Evolutionary conservation across 352 stramenopile genomes (phyloP).

Genomic region (Aphanomyces euteiches): DNA sequence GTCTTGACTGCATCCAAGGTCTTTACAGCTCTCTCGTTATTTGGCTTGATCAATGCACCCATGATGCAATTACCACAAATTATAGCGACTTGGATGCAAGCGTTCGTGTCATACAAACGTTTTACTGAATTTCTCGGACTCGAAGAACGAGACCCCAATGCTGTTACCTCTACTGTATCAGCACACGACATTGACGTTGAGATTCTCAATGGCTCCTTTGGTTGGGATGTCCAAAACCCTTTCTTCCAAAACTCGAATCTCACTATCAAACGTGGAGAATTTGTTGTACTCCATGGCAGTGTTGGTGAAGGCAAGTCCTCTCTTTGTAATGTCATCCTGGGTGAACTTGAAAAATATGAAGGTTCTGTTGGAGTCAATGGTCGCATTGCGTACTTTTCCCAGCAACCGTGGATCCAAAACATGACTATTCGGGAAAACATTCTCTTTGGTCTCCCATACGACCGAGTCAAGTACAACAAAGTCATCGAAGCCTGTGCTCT

Average conservation of each 20-base stretch:
- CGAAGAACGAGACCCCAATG: not conserved
- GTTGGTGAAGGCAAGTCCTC: slow-evolving; percentile 60
- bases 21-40: not conserved
- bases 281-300: slow-evolving; percentile 48
- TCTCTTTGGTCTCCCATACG: slow-evolving; percentile 61
- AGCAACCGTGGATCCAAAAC: slow-evolving; percentile 96
- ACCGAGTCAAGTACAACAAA: slow-evolving; percentile 49
- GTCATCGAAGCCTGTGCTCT: slow-evolving; percentile 34
- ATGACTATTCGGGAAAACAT: slow-evolving; percentile 84
- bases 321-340: slow-evolving; percentile 47
- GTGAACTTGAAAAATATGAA: slow-evolving; percentile 75
- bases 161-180: not conserved
- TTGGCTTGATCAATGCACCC: not conserved
- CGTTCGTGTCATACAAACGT: slow-evolving; percentile 15
- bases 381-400: slow-evolving; percentile 51
- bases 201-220: slow-evolving; percentile 56
- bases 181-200: slow-evolving; percentile 36
- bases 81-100: not conserved
- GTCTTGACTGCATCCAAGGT: not conserved
- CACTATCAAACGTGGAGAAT: slow-evolving; percentile 39
- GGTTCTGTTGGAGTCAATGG: slow-evolving; percentile 44
- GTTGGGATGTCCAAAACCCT: slow-evolving; percentile 37
- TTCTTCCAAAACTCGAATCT: slow-evolving; percentile 45
- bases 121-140: slow-evolving; percentile 1
- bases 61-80: not conserved